phyloP scores from a whole-genome alignment of 768 basidiomycete genomes.

The Rhodotorula sphaerocarpa region DNA sequence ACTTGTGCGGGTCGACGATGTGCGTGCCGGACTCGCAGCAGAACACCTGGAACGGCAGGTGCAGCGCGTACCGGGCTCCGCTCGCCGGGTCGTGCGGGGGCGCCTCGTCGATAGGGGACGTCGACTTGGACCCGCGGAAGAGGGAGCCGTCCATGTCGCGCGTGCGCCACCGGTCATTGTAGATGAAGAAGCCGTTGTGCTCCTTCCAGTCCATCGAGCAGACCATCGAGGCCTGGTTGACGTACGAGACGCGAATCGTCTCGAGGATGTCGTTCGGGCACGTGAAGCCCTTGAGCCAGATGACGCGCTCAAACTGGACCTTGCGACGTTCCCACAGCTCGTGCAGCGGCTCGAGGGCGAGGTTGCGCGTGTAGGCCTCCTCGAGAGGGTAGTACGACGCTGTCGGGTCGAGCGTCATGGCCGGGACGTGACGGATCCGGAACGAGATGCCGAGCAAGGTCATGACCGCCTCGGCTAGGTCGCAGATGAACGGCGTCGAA shows the following conservation, averaged over 20 bases:
- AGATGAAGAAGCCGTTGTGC: slow-evolving; percentile 93
- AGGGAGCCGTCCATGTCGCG: slow-evolving; percentile 97
- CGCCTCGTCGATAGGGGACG: slow-evolving; percentile 77
- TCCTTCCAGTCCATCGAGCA: slow-evolving; percentile 99
- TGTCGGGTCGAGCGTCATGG: slow-evolving; percentile 80
- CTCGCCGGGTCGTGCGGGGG: slow-evolving; percentile 82
- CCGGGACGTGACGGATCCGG: slow-evolving; percentile 78
- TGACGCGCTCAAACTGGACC: slow-evolving; percentile 77
- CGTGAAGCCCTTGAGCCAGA: slow-evolving; percentile 98
- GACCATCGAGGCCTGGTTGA: slow-evolving; percentile 92
- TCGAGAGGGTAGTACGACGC: slow-evolving; percentile 92
- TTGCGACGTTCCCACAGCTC: slow-evolving; percentile 69
- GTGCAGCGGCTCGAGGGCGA: slow-evolving; percentile 78
- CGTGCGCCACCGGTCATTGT: slow-evolving; percentile 97
- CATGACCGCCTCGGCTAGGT: slow-evolving; percentile 89
- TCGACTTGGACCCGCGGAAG: slow-evolving; percentile 92
- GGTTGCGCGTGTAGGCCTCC: slow-evolving; percentile 86
- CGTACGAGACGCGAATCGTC: slow-evolving; percentile 78
- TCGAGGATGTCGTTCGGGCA: slow-evolving; percentile 97
- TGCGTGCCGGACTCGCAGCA: slow-evolving; percentile 98
- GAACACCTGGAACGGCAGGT: slow-evolving; percentile 96
- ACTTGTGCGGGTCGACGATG: slow-evolving; percentile 88
- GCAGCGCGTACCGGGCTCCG: slow-evolving; percentile 72
- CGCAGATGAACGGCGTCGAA: slow-evolving; percentile 85
- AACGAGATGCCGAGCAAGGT: slow-evolving; percentile 88